Conservation (phyloP, 129 eudicot genomes). For the Flaveria sonorensis region DNA sequence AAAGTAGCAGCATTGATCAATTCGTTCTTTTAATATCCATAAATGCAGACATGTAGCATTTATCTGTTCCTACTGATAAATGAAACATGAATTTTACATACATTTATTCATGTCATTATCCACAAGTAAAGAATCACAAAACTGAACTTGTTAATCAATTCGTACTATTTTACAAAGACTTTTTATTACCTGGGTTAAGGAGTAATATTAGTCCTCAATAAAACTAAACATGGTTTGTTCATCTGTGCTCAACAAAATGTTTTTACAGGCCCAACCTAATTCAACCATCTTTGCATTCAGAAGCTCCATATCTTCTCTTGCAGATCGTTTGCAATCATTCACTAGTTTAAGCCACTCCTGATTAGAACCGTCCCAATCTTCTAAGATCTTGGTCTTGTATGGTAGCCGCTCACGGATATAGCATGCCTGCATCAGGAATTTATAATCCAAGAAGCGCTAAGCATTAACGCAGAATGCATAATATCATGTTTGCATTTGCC, state of each 20-base stretch:
- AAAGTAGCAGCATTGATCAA: too few relatives aligned
- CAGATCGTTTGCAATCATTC: conserved; percentile 58
- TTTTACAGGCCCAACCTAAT: conserved; percentile 73
- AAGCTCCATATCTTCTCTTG: conserved; percentile 41
- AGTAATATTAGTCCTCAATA: conserved; percentile 41
- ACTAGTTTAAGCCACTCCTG: conserved; percentile 53
- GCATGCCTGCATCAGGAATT: conserved; percentile 53
- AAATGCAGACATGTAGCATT: background rate
- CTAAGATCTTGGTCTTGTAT: conserved; percentile 22
- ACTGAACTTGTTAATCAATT: background rate
- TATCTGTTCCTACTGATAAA: background rate
- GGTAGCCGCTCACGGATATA: conserved; percentile 58
- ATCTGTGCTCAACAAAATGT: conserved; percentile 61
- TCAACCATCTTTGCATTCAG: conserved; percentile 54
- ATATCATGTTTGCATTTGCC: background rate
- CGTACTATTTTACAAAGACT: conserved; percentile 17
- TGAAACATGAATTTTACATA: background rate
- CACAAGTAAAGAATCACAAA: conserved; percentile 5
- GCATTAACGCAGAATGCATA: background rate
- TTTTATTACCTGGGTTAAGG: background rate
- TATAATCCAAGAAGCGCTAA: background rate
- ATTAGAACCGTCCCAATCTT: conserved; percentile 35
- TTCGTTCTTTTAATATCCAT: too few relatives aligned
- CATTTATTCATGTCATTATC: background rate
- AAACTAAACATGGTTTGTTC: conserved; percentile 82